Base-by-base conservation (phyloP, 2,329 filamentous ascomycete genomes). In the Ophiostoma sp. region DNA sequence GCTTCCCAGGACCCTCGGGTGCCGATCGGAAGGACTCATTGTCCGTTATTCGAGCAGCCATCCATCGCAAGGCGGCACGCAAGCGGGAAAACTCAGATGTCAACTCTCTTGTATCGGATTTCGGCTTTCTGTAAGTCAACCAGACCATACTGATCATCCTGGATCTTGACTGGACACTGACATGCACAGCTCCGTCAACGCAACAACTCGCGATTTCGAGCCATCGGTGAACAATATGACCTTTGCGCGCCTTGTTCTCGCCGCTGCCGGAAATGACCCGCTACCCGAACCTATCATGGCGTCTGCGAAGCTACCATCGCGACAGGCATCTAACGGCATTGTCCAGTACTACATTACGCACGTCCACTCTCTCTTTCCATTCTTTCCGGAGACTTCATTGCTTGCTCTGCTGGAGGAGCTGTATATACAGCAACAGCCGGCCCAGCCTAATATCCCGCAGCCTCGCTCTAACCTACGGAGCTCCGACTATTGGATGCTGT, bases 191-290 rank as follows among this genome's bases (percentile, higher is more conserved):
- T 94, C 95, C 5, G 93, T 99, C 79, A 97, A 97, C 84, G 95
- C 96, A 36, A 98, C 95, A 0, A 95, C 95, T 1, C 89, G 94
- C 79, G 96, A 98, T 81, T 98, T 98, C 79, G 94, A 97, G 80
- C 92, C 94, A 9, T 94, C 95, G 73, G 91, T 92, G 39, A 92
- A 90, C 74, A 94, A 93, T 78, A 97, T 97, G 88, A 97, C 94
- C 0, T 98, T 98, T 85, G 93, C 94, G 33, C 91, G 93, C 48
- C 87, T 98, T 25, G 92, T 98, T 31, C 84, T 97, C 36, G 93
- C 93, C n/a, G 92, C 95, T 6, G 91, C 93, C 50, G 89, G 89
- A 11, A 93, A 93, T 77, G 91, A 94, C 78, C 85, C 88, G 8
- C 83, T 97, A 28, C 92, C 93, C 4, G 86, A 88, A 63, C 87